phyloP scores from a whole-genome alignment of 2,329 filamentous ascomycete species.

The Westerdykella aurantiaca region DNA sequence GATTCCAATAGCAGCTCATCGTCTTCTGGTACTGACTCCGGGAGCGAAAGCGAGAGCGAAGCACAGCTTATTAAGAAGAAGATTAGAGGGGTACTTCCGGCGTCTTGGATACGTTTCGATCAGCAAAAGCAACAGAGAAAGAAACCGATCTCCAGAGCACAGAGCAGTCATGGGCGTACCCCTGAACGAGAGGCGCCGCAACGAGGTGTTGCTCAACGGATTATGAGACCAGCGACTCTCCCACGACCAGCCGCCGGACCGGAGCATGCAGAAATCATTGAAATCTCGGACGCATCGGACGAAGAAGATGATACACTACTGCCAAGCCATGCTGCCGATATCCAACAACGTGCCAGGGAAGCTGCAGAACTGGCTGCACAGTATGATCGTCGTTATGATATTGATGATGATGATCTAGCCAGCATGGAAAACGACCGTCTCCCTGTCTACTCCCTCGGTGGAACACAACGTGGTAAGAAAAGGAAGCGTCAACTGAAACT shows the following conservation, averaged over 20 bases:
- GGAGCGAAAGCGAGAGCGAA: constrained; percentile 20
- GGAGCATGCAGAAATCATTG: constrained; percentile 9
- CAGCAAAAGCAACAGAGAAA: constrained; percentile 30
- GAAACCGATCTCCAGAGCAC: constrained; percentile 3
- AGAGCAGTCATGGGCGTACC: constrained; percentile 4
- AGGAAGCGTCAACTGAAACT: constrained; percentile 35
- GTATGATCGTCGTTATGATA: constrained; percentile 22
- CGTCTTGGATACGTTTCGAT: constrained; percentile 47
- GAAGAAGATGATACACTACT: constrained; percentile 9
- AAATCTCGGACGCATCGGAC: constrained; percentile 36
- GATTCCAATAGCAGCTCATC: not conserved
- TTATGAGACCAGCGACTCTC: constrained; percentile 13
- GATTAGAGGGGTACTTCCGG: constrained; percentile 46
- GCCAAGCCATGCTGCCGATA: constrained; percentile 3
- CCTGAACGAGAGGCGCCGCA: constrained; percentile 14
- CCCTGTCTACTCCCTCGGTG: constrained; percentile 28
- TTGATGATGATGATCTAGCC: constrained; percentile 27
- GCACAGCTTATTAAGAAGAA: constrained; percentile 35
- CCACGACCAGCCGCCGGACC: not conserved
- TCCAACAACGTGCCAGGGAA: constrained; percentile 16
- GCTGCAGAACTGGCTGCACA: constrained; percentile 19
- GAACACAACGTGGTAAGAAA: constrained; percentile 10
- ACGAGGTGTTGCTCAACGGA: constrained; percentile 29
- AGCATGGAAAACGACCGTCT: constrained; percentile 44
- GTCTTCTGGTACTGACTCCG: constrained; percentile 21